Conservation (phyloP, 1,284 basidiomycete species). For the Ustilago loliicola region DNA sequence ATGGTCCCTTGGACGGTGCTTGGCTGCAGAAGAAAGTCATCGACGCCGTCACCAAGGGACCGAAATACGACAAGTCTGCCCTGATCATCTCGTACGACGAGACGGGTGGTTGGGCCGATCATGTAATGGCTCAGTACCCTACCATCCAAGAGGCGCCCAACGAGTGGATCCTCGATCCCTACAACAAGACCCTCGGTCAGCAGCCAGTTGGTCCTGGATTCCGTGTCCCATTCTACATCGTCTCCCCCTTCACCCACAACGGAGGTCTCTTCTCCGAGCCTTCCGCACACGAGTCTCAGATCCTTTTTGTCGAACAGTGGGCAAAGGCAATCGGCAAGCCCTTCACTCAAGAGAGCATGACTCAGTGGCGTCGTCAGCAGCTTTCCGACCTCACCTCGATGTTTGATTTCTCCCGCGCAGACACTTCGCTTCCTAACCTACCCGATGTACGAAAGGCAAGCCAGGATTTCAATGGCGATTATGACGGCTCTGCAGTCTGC, state of each 20-base stretch:
- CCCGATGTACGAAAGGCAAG: constrained; percentile 26
- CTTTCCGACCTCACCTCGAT: constrained; percentile 57
- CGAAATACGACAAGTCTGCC: constrained; percentile 51
- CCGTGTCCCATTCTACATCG: constrained; percentile 61
- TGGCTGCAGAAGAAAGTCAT: constrained; percentile 62
- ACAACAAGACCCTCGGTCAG: constrained; percentile 40
- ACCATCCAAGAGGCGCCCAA: constrained; percentile 32
- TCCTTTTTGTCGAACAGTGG: constrained; percentile 65
- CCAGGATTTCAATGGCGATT: constrained; percentile 36
- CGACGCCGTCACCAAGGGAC: constrained; percentile 57
- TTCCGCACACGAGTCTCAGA: constrained; percentile 59
- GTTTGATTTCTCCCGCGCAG: constrained; percentile 58
- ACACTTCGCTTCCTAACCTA: constrained; percentile 30
- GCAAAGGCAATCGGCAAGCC: constrained; percentile 55
- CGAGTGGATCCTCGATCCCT: constrained; percentile 62
- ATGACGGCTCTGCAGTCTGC: constrained; percentile 38
- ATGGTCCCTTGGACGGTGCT: constrained; percentile 54
- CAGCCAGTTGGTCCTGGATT: constrained; percentile 62
- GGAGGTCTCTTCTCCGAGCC: constrained; percentile 63
- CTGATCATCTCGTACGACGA: constrained; percentile 64
- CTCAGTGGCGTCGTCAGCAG: constrained; percentile 58
- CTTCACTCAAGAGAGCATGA: constrained; percentile 51
- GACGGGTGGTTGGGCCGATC: constrained; percentile 64
- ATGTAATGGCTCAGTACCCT: constrained; percentile 44
- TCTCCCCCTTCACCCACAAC: constrained; percentile 61